Evolutionary conservation across 2,329 filamentous ascomycete genomes (phyloP).

Genomic region (Elsinoe perseae): DNA sequence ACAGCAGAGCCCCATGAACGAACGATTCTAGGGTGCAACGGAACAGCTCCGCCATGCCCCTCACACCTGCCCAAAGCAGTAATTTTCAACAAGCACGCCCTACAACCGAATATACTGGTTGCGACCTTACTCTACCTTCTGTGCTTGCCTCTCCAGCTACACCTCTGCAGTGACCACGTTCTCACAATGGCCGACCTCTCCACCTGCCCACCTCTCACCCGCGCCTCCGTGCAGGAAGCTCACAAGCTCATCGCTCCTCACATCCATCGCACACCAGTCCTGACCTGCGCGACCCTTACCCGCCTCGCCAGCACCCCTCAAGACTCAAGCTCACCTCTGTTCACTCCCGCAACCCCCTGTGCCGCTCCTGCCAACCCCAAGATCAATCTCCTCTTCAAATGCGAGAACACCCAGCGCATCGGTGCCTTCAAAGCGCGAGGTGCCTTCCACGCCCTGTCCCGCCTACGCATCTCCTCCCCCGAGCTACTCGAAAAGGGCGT

Average conservation of each 20-base stretch:
- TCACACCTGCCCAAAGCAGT: neutral
- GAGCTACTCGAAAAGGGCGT: conserved; percentile 59
- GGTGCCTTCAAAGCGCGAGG: conserved; percentile 91
- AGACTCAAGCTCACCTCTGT: conserved; percentile 25
- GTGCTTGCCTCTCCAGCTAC: neutral
- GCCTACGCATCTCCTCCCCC: conserved; percentile 58
- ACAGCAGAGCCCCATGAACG: neutral
- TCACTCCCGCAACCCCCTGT: neutral
- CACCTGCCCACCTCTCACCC: conserved; percentile 56
- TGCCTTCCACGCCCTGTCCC: conserved; percentile 75
- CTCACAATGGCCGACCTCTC: conserved; percentile 38
- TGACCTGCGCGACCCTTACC: conserved; percentile 70
- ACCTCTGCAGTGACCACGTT: neutral
- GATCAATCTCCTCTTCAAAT: conserved; percentile 83
- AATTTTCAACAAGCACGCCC: conserved; percentile 8
- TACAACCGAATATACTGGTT: neutral
- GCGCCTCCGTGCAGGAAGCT: conserved; percentile 62
- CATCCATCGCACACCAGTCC: conserved; percentile 75
- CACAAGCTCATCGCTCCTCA: conserved; percentile 64
- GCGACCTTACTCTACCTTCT: neutral
- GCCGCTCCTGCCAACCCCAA: conserved; percentile 49
- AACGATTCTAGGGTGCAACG: neutral
- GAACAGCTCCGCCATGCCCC: neutral
- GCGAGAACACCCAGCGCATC: conserved; percentile 83
- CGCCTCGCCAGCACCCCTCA: conserved; percentile 66